phyloP scores from a whole-genome alignment of 108 stramenopile species.

The Mayamaea pseudoterrestris region DNA sequence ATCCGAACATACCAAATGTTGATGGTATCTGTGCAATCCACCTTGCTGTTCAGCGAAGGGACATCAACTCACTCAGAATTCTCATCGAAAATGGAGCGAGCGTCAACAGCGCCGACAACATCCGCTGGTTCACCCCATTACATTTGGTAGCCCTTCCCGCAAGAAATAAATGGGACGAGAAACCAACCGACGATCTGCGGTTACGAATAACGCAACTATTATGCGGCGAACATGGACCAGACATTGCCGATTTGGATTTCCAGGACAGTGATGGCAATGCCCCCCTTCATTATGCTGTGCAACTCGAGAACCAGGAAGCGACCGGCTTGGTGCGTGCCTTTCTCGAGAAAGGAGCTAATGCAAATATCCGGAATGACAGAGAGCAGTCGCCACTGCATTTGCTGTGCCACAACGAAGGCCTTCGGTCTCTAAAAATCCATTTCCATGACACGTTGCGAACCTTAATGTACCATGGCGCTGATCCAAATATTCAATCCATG shows the following conservation, averaged over 20 bases:
- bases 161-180: constrained; percentile 4
- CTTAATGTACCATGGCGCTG: constrained; percentile 58
- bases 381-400: constrained; percentile 76
- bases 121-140: constrained; percentile 66
- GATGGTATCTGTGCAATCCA: constrained; percentile 74
- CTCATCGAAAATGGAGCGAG: constrained; percentile 45
- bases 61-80: constrained; percentile 43
- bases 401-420: constrained; percentile 62
- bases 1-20: constrained; percentile 79
- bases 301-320: constrained; percentile 56
- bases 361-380: constrained; percentile 51
- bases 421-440: constrained; percentile 35
- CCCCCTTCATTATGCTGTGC: constrained; percentile 68
- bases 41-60: constrained; percentile 55
- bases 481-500: constrained; percentile 57
- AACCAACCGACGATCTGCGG: constrained; percentile 3
- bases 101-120: constrained; percentile 65
- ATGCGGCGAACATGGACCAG: constrained; percentile 2
- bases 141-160: constrained; percentile 49
- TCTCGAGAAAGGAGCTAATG: constrained; percentile 57
- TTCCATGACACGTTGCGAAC: constrained; percentile 56
- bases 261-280: constrained; percentile 82
- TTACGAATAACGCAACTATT: constrained; percentile 18
- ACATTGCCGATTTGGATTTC: constrained; percentile 48
- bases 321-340: constrained; percentile 47